phyloP scores from a whole-genome alignment of 306 rosid species.

The Cucurbita argyrosperma region DNA sequence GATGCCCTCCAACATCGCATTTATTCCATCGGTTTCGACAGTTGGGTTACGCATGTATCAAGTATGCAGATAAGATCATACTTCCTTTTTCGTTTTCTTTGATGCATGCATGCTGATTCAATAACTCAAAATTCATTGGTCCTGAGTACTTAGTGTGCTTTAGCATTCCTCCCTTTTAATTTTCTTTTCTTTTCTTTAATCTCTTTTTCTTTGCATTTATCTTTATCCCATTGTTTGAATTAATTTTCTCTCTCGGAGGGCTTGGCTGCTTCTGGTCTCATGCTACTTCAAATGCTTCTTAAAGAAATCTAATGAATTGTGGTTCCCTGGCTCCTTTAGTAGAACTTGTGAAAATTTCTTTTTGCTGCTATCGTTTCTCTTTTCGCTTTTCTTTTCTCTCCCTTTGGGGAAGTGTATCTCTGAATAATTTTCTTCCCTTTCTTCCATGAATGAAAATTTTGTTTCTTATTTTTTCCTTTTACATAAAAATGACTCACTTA shows the following conservation, averaged over 20 bases:
- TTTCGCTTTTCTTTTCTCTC: not conserved
- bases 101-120: not conserved
- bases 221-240: not conserved
- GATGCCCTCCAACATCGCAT: slow-evolving; percentile 93
- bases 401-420: not conserved
- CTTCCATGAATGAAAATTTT: not conserved
- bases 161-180: not conserved
- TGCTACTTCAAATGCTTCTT: not conserved
- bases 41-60: slow-evolving; percentile 86
- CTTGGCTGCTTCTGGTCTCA: not conserved
- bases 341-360: not conserved
- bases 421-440: too few relatives aligned
- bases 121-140: not conserved
- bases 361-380: not conserved
- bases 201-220: not conserved
- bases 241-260: not conserved
- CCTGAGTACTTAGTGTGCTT: not conserved
- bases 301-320: not conserved
- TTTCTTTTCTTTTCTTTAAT: not conserved
- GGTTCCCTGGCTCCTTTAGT: not conserved
- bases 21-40: slow-evolving; percentile 82
- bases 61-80: slow-evolving; percentile 31
- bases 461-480: too few relatives aligned
- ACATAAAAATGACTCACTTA: not conserved
- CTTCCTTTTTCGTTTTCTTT: not conserved